phyloP scores from a whole-genome alignment of 2,329 filamentous ascomycete species.

The Eurotiales sp. region DNA sequence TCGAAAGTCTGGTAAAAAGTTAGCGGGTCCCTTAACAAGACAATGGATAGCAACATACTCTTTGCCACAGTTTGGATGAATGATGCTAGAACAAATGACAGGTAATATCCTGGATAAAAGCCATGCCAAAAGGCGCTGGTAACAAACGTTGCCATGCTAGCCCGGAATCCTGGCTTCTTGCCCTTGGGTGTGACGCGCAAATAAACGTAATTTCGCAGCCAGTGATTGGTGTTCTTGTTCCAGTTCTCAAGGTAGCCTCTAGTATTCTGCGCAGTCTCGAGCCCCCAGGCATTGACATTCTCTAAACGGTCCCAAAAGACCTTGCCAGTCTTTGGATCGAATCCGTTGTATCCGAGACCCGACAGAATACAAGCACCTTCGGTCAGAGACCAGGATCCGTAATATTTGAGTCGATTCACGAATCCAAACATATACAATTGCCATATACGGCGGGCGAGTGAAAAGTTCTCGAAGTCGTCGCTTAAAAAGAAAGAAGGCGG shows the following conservation, averaged over 20 bases:
- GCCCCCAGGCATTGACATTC: constrained; percentile 80
- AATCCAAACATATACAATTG: constrained; percentile 80
- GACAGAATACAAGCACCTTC: constrained; percentile 93
- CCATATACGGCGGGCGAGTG: constrained; percentile 70
- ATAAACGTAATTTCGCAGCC: constrained; percentile 94
- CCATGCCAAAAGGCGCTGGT: constrained; percentile 98
- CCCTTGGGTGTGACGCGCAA: constrained; percentile 90
- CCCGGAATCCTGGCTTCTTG: constrained; percentile 93
- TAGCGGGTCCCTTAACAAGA: constrained; percentile 15
- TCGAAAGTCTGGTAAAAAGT: constrained; percentile 65
- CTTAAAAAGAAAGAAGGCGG: constrained; percentile 60
- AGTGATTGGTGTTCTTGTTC: constrained; percentile 99
- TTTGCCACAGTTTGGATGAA: constrained; percentile 93
- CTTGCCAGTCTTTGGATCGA: constrained; percentile 79
- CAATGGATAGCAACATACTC: constrained; percentile 57
- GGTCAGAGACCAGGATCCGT: constrained; percentile 89
- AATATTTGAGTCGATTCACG: constrained; percentile 85
- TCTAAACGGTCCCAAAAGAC: constrained; percentile 86
- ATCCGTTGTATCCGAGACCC: constrained; percentile 88
- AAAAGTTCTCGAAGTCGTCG: constrained; percentile 63
- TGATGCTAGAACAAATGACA: constrained; percentile 83
- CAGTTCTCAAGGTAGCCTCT: constrained; percentile 85
- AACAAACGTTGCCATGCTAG: constrained; percentile 86
- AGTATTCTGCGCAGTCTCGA: constrained; percentile 92
- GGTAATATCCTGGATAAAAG: constrained; percentile 94